A percentile compares a stretch with the other conserved stretches of the same genome.
Conservation (phyloP, 108 stramenopile species). For the Pseudonitzschia delicatissima region DNA sequence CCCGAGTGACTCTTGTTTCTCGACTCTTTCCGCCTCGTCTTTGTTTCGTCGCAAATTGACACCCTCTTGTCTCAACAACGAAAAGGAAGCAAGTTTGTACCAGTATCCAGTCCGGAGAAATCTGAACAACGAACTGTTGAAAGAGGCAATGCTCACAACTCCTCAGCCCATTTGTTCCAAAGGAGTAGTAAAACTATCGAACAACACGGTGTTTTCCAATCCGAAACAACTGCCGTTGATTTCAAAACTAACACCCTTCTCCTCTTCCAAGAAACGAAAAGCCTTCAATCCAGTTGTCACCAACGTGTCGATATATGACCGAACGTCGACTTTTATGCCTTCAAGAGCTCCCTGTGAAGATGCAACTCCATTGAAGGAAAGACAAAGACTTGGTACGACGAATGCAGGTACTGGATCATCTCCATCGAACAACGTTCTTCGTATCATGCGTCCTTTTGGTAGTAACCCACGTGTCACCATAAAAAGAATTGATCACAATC, state of each 20-base stretch:
- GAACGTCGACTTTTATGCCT: background rate
- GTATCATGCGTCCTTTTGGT: background rate
- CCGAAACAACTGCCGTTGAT: background rate
- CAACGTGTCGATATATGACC: background rate
- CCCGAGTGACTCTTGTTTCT: background rate
- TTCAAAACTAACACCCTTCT: background rate
- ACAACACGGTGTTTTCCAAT: background rate
- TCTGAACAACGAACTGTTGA: background rate
- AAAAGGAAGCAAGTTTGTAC: background rate
- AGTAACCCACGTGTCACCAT: background rate
- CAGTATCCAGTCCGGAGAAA: conserved; percentile 9
- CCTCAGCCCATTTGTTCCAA: background rate
- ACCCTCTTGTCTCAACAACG: background rate
- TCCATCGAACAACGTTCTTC: background rate
- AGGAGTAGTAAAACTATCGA: background rate
- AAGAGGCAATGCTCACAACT: background rate
- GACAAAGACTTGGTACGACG: background rate
- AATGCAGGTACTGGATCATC: background rate
- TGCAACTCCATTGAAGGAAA: no score
- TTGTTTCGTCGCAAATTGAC: background rate
- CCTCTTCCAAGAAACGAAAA: background rate
- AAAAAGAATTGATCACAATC: background rate
- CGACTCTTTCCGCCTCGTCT: background rate
- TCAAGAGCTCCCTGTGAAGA: no score
- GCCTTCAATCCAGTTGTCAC: background rate